Evolutionary conservation across 1,139 yeast genomes (phyloP).

Genomic region (Arxiozyma slooffiae): DNA sequence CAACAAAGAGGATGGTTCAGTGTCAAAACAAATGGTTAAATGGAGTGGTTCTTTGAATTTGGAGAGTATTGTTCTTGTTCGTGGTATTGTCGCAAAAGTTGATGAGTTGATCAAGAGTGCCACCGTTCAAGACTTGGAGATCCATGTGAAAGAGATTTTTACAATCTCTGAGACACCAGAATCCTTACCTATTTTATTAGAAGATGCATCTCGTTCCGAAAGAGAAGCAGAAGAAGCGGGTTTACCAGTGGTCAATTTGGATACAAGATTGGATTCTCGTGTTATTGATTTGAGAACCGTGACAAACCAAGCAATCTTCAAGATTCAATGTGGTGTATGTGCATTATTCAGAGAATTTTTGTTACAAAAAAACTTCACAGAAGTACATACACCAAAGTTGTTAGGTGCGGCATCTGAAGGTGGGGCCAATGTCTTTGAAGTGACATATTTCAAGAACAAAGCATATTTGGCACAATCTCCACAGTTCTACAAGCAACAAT

Average conservation of each 20-base stretch:
- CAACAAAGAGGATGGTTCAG: slow-evolving; percentile 42
- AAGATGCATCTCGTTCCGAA: slow-evolving; percentile 93
- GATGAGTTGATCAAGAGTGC: slow-evolving; percentile 84
- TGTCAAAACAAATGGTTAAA: slow-evolving; percentile 93
- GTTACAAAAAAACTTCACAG: slow-evolving; percentile 58
- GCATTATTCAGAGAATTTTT: slow-evolving; percentile 83
- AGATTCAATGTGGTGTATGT: slow-evolving; percentile 84
- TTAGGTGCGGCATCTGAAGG: slow-evolving; percentile 96
- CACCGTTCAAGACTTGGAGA: slow-evolving; percentile 83
- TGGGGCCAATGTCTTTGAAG: slow-evolving; percentile 92
- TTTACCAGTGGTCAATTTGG: slow-evolving; percentile 87
- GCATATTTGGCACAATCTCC: slow-evolving; percentile 98
- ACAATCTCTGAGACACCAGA: slow-evolving; percentile 83
- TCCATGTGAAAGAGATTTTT: slow-evolving; percentile 61
- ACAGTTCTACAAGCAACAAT: slow-evolving; percentile 93
- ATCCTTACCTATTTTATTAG: slow-evolving; percentile 85
- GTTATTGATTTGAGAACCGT: slow-evolving; percentile 94
- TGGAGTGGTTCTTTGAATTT: slow-evolving; percentile 82
- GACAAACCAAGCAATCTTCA: slow-evolving; percentile 95
- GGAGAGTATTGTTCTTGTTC: slow-evolving; percentile 86
- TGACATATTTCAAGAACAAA: slow-evolving; percentile 81
- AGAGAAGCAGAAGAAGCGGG: slow-evolving; percentile 89
- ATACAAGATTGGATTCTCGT: slow-evolving; percentile 89
- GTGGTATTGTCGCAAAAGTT: slow-evolving; percentile 75
- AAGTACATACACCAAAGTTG: slow-evolving; percentile 91